Evolutionary conservation across 2,329 filamentous ascomycete genomes (phyloP).

Genomic region (Colletotrichum falcatum): DNA sequence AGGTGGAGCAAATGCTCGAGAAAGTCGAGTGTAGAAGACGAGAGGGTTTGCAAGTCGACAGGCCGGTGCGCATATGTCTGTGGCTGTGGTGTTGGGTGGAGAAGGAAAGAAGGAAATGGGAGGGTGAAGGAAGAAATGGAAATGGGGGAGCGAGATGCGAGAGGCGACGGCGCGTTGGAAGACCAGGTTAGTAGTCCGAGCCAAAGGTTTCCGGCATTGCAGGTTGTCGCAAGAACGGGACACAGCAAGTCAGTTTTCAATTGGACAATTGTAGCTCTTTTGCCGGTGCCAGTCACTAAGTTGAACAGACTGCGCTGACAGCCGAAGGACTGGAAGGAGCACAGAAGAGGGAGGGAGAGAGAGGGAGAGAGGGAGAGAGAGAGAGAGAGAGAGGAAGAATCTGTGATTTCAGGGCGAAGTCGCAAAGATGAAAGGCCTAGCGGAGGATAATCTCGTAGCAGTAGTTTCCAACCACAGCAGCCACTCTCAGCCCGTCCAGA

Average conservation of each 20-base stretch:
- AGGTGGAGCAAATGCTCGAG: slow-evolving; percentile 20
- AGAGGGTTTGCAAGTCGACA: slow-evolving; percentile 20
- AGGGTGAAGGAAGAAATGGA: slow-evolving; percentile 35
- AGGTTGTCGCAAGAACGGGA: slow-evolving; percentile 26
- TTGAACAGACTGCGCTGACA: neutral
- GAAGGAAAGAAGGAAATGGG: slow-evolving; percentile 30
- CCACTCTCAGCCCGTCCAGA: slow-evolving; percentile 27
- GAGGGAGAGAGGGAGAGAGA: neutral
- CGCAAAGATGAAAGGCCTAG: slow-evolving; percentile 31
- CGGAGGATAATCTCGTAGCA: slow-evolving; percentile 37
- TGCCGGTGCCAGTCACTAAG: neutral
- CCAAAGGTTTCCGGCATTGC: slow-evolving; percentile 39
- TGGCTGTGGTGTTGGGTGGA: slow-evolving; percentile 35
- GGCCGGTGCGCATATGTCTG: slow-evolving; percentile 31
- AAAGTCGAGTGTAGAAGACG: neutral
- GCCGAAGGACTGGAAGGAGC: neutral
- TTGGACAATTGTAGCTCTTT: slow-evolving; percentile 14
- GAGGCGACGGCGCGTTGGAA: slow-evolving; percentile 38
- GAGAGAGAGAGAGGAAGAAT: neutral
- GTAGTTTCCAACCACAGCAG: slow-evolving; percentile 26
- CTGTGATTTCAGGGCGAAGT: slow-evolving; percentile 19
- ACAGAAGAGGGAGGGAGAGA: too few relatives aligned
- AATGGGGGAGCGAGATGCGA: slow-evolving; percentile 36
- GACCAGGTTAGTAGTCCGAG: slow-evolving; percentile 38
- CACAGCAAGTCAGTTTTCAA: slow-evolving; percentile 14